These are phyloP conservation scores for Puccinia novopanici DNA, from an alignment of 1,284 basidiomycete species.

Conservation along the genomic window DNA sequence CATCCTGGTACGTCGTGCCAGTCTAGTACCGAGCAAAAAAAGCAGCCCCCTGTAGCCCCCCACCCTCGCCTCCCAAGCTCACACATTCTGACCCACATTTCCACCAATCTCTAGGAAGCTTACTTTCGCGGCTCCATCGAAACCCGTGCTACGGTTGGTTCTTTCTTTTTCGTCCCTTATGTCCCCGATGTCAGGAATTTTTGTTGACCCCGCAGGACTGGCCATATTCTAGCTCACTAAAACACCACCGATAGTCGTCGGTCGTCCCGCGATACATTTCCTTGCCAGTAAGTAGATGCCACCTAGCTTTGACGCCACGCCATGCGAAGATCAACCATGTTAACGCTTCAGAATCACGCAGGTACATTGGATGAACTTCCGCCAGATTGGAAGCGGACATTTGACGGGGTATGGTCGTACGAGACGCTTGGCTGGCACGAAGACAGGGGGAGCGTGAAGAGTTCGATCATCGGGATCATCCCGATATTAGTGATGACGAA, in stretches of 20 bases:
- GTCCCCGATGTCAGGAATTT: not conserved
- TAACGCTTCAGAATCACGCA: not conserved
- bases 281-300: not conserved
- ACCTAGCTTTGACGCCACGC: not conserved
- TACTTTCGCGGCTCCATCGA: conserved; percentile 28
- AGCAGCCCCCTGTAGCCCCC: no score
- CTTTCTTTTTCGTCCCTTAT: not conserved
- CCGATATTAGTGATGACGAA: conserved; percentile 23
- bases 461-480: conserved; percentile 21
- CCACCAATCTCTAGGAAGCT: not conserved
- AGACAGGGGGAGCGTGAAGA: not conserved
- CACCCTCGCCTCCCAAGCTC: not conserved
- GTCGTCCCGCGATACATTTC: not conserved
- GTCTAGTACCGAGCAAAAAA: no score
- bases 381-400: not conserved
- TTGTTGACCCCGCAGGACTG: not conserved
- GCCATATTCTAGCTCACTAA: conserved; percentile 2
- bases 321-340: not conserved
- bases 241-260: conserved; percentile 20
- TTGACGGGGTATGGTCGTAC: conserved; percentile 23
- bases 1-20: not conserved
- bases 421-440: conserved; percentile 39
- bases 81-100: not conserved
- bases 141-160: conserved; percentile 19
- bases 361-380: not conserved